phyloP scores from a whole-genome alignment of 2,329 filamentous ascomycete genomes.

The Fusarium udum region DNA sequence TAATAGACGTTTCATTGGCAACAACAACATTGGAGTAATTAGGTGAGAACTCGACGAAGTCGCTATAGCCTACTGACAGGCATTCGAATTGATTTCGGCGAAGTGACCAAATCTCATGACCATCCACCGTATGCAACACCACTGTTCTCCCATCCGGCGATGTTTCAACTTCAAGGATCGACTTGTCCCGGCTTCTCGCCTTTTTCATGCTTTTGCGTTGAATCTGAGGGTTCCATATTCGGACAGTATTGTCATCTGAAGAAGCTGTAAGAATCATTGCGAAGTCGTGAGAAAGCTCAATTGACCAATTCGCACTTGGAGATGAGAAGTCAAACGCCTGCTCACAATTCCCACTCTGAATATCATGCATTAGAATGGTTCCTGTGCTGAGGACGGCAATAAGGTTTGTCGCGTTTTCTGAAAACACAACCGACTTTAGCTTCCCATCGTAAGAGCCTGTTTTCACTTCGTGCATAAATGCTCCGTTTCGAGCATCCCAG shows the following conservation, averaged over 20 bases:
- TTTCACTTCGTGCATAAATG: neutral
- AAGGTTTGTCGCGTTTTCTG: neutral
- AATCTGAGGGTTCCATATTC: neutral
- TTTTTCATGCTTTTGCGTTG: fast-evolving
- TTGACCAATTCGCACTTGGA: fast-evolving
- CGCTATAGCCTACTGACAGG: fast-evolving
- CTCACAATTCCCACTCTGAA: fast-evolving
- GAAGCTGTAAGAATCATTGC: neutral
- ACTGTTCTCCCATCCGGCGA: neutral
- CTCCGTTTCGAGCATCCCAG: neutral
- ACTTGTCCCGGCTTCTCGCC: fast-evolving
- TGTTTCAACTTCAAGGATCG: fast-evolving
- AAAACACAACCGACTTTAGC: fast-evolving
- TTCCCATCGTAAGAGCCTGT: fast-evolving
- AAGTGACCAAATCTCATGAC: fast-evolving
- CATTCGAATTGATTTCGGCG: neutral
- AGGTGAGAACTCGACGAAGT: neutral
- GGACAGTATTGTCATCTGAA: neutral
- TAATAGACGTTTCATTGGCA: fast-evolving
- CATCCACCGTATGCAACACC: fast-evolving
- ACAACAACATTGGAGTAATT: fast-evolving
- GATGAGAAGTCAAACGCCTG: neutral
- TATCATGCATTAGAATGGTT: neutral
- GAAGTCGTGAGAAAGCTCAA: neutral
- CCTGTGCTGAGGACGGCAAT: neutral